phyloP scores from a whole-genome alignment of 208 protist genomes.

The Naegleria gruberi region DNA sequence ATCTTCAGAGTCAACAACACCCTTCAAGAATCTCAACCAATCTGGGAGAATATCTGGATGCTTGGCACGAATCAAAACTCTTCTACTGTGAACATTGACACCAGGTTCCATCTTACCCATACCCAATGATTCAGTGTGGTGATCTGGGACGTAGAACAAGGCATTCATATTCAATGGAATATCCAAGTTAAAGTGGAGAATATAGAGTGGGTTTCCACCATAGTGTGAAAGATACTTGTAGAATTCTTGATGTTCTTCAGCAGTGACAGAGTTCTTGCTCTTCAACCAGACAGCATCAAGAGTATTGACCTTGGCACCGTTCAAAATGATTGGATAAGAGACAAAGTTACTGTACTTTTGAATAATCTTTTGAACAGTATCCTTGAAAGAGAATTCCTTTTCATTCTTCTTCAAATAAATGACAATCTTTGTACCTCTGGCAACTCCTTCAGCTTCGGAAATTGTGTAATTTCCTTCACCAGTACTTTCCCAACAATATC shows the following conservation, averaged over 20 bases:
- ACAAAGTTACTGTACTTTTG: conserved; percentile 96
- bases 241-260: conserved; percentile 91
- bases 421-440: conserved; percentile 91
- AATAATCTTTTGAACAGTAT: conserved; percentile 82
- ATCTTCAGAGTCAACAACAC: conserved; percentile 94
- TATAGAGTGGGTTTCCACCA: conserved; percentile 82
- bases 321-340: conserved; percentile 86
- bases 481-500: conserved; percentile 86
- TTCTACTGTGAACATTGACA: conserved; percentile 84
- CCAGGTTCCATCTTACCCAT: conserved; percentile 84
- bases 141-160: conserved; percentile 88
- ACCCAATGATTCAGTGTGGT: conserved; percentile 90
- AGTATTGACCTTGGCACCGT: conserved; percentile 81
- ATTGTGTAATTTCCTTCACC: conserved; percentile 83
- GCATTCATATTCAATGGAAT: conserved; percentile 84
- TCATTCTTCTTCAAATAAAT: conserved; percentile 86
- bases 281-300: conserved; percentile 93
- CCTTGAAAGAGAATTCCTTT: conserved; percentile 79
- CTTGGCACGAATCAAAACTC: conserved; percentile 90
- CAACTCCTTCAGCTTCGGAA: conserved; percentile 79
- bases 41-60: conserved; percentile 86
- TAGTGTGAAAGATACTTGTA: conserved; percentile 87
- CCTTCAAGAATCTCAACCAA: conserved; percentile 90
- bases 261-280: conserved; percentile 69
- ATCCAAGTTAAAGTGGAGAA: conserved; percentile 88